Evolutionary conservation across 345 rosid genomes (phyloP).

Genomic region (Diplotaxis tenuifolia): DNA sequence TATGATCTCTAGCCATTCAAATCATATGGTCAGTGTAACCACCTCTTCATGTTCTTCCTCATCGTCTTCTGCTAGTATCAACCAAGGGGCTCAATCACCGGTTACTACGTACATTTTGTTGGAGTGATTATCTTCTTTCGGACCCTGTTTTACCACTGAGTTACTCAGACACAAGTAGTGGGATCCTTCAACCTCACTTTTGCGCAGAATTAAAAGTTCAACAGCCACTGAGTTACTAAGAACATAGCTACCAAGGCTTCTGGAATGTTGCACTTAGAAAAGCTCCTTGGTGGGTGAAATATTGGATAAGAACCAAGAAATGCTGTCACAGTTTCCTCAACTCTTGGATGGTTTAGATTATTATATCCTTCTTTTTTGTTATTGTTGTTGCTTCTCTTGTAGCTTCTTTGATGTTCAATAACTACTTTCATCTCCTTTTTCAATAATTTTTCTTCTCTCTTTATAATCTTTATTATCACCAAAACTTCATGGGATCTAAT

Average conservation of each 20-base stretch:
- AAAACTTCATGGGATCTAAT: neutral
- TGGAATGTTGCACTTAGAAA: conserved; percentile 28
- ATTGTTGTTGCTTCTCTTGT: conserved; percentile 10
- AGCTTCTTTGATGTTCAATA: neutral
- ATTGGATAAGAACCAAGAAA: conserved; percentile 61
- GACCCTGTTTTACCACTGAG: conserved; percentile 24
- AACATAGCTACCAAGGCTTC: conserved; percentile 2
- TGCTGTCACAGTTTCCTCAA: conserved; percentile 53
- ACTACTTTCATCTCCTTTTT: neutral
- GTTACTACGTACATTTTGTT: conserved; percentile 28
- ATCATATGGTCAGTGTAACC: conserved; percentile 38
- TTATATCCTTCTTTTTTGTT: conserved; percentile 16
- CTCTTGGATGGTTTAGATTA: conserved; percentile 55
- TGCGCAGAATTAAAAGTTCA: conserved; percentile 2
- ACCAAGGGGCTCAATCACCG: conserved; percentile 22
- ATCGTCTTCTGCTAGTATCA: conserved; percentile 46
- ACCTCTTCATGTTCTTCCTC: conserved; percentile 63
- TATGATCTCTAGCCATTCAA: conserved; percentile 30
- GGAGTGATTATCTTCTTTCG: conserved; percentile 35
- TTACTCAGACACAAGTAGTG: conserved; percentile 21
- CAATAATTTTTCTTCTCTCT: neutral
- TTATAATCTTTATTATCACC: conserved; percentile 47
- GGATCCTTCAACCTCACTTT: conserved; percentile 27
- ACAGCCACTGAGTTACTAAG: conserved; percentile 5
- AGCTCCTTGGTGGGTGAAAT: conserved; percentile 66